Percentiles rank a stretch among this genome's conserved stretches.
Conservation (phyloP, 208 protist species). For the Leishmania arabica region DNA sequence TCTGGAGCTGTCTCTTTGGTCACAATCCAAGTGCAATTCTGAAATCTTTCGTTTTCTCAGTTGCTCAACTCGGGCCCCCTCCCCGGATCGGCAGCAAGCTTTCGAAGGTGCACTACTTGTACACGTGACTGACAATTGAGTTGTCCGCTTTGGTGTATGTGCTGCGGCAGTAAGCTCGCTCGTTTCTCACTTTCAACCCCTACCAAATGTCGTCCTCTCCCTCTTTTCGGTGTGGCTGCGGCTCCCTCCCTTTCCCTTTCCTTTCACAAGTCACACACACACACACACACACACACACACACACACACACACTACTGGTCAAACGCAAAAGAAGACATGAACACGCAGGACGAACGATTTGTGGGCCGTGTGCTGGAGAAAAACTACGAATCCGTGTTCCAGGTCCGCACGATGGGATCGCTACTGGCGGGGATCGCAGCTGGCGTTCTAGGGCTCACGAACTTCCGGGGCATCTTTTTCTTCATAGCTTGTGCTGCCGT, state of each 20-base stretch:
- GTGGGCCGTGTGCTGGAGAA: slow-evolving; percentile 50
- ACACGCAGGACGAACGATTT: slow-evolving; percentile 51
- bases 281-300: neutral
- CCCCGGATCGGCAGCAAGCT: neutral
- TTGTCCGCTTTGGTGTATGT: neutral
- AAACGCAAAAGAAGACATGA: slow-evolving; percentile 31
- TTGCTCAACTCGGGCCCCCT: neutral
- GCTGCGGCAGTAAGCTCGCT: neutral
- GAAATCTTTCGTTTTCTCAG: neutral
- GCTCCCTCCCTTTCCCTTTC: slow-evolving; percentile 16
- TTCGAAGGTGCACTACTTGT: neutral
- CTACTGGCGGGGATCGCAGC: slow-evolving; percentile 76
- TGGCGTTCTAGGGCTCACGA: slow-evolving; percentile 76
- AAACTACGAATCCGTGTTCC: slow-evolving; percentile 66
- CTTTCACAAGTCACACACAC: neutral
- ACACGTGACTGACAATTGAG: neutral
- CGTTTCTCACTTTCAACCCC: neutral
- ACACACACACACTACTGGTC: neutral
- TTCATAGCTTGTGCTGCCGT: slow-evolving; percentile 58
- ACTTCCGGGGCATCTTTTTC: slow-evolving; percentile 69
- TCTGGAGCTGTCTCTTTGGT: neutral
- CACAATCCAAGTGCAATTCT: neutral
- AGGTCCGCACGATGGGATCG: slow-evolving; percentile 75
- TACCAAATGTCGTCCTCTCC: neutral
- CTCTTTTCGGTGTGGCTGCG: neutral